Percentiles rank a stretch among this genome's conserved stretches.
phyloP scores from a whole-genome alignment of 2,329 filamentous ascomycete genomes.

The Aspergillus caelatus region DNA sequence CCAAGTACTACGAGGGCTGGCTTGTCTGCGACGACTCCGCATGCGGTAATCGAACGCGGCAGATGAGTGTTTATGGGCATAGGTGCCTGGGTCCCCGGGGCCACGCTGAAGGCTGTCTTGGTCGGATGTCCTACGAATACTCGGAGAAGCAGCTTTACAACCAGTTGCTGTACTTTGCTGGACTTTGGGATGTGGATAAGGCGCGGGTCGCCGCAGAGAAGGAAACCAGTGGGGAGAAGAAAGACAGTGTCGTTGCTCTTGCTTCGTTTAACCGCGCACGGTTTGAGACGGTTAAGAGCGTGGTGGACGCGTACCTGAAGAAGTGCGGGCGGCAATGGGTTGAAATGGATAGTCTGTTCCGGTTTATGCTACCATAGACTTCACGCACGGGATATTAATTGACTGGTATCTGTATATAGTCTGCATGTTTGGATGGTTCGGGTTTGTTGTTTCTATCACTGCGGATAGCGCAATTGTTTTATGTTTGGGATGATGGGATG shows the following conservation, averaged over 20 bases:
- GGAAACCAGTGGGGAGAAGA: slow-evolving; percentile 55
- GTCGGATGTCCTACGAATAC: slow-evolving; percentile 86
- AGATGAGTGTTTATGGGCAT: slow-evolving; percentile 90
- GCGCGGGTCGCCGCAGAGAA: slow-evolving; percentile 60
- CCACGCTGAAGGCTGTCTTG: slow-evolving; percentile 79
- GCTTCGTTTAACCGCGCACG: slow-evolving; percentile 80
- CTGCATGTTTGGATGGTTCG: slow-evolving; percentile 4
- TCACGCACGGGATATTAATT: slow-evolving; percentile 22
- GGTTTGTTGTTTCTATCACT: slow-evolving; percentile 11
- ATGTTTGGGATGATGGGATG: slow-evolving; percentile 17
- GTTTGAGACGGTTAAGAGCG: slow-evolving; percentile 74
- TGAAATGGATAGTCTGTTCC: slow-evolving; percentile 86
- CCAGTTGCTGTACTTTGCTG: slow-evolving; percentile 84
- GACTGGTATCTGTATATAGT: slow-evolving; percentile 29
- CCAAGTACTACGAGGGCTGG: slow-evolving; percentile 90
- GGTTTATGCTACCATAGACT: slow-evolving; percentile 53
- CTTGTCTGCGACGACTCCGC: slow-evolving; percentile 86
- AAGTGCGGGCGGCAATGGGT: slow-evolving; percentile 93
- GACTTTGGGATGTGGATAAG: slow-evolving; percentile 87
- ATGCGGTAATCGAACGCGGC: slow-evolving; percentile 83
- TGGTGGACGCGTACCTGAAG: slow-evolving; percentile 81
- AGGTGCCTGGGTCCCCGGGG: slow-evolving; percentile 87
- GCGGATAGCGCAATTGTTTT: slow-evolving; percentile 14
- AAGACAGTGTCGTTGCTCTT: slow-evolving; percentile 69
- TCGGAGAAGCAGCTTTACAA: slow-evolving; percentile 91